Evolutionary conservation across 1,284 basidiomycete species (phyloP).

Genomic region (Agaricales sp.): DNA sequence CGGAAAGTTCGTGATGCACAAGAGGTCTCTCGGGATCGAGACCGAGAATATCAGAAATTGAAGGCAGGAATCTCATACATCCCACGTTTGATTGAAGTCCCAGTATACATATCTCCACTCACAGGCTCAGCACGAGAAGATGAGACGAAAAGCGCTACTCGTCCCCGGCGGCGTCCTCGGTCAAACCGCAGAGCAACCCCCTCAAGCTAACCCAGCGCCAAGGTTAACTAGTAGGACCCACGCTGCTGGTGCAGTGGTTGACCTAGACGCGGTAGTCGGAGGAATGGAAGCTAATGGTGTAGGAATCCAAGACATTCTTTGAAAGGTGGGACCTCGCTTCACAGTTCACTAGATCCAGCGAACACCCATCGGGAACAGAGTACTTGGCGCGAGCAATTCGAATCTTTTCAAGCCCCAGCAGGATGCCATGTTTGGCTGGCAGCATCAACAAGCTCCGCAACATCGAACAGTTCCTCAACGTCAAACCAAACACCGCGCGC

Average conservation of each 20-base stretch:
- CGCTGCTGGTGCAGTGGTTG: conserved; percentile 17
- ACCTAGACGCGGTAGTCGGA: conserved; percentile 47
- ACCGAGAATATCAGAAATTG: conserved; percentile 80
- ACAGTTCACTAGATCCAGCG: conserved; percentile 49
- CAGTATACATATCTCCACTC: background rate
- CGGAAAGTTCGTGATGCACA: conserved; percentile 63
- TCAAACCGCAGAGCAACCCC: background rate
- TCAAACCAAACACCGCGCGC: background rate
- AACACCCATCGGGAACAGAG: conserved; percentile 54
- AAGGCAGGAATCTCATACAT: conserved; percentile 35
- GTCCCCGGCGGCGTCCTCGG: conserved; percentile 16
- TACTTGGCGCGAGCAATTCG: conserved; percentile 15
- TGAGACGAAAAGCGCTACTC: conserved; percentile 69
- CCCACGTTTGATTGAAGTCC: conserved; percentile 1
- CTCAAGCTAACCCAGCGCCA: background rate
- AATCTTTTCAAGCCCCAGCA: background rate
- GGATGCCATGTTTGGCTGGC: background rate
- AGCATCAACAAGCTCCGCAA: background rate
- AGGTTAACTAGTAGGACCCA: background rate
- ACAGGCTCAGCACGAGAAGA: conserved; percentile 60
- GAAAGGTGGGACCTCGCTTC: conserved; percentile 1
- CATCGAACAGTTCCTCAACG: background rate
- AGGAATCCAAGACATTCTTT: conserved; percentile 13
- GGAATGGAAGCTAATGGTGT: conserved; percentile 66
- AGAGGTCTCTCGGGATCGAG: conserved; percentile 62